Evolutionary conservation across 345 rosid genomes (phyloP).

Genomic region (Eutrema yunnanense): DNA sequence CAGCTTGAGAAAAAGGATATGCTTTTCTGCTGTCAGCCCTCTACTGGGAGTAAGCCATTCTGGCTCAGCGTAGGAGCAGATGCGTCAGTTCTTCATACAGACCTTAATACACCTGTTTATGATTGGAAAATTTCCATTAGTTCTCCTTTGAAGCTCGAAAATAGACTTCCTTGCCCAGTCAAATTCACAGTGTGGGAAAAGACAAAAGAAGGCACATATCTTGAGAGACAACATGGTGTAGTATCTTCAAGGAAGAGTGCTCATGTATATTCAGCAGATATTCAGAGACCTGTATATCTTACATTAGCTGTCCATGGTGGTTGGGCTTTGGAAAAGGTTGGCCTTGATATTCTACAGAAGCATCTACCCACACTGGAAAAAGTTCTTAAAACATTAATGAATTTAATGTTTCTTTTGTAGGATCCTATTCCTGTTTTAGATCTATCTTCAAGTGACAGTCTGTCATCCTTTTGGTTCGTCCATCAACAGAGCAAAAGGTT

Average conservation of each 20-base stretch:
- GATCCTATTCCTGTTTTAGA: constrained; percentile 76
- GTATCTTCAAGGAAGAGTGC: constrained; percentile 56
- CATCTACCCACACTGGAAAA: neutral
- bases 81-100: constrained; percentile 87
- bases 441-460: constrained; percentile 58
- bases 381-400: neutral
- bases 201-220: constrained; percentile 59
- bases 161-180: constrained; percentile 85
- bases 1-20: constrained; percentile 92
- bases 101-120: constrained; percentile 84
- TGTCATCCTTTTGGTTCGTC: constrained; percentile 91
- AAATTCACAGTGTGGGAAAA: constrained; percentile 88
- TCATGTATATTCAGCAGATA: constrained; percentile 65
- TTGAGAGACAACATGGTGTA: constrained; percentile 60
- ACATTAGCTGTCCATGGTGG: constrained; percentile 75
- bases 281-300: constrained; percentile 71
- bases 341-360: constrained; percentile 4
- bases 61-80: constrained; percentile 93
- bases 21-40: constrained; percentile 56
- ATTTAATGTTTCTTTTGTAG: constrained; percentile 39
- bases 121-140: constrained; percentile 89
- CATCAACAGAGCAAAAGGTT: constrained; percentile 95
- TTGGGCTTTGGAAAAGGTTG: constrained; percentile 93
- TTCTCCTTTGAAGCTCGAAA: constrained; percentile 91
- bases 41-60: constrained; percentile 52